These are phyloP conservation scores for Trichosporon sp. DNA, from an alignment of 1,284 basidiomycete genomes.

Conservation along the genomic window DNA sequence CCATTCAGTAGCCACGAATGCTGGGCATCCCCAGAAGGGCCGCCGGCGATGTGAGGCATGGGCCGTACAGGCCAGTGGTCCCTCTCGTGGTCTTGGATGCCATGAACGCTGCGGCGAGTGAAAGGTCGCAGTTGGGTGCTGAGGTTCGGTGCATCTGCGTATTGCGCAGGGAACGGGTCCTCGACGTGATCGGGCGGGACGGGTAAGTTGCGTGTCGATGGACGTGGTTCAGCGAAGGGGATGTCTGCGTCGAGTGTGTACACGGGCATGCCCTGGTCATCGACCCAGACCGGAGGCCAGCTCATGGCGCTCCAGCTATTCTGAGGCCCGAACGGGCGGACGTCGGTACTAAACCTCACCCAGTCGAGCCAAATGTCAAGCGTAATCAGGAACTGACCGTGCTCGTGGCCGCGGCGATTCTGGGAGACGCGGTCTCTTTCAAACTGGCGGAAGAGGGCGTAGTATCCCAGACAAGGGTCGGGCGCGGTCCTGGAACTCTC, in stretches of 20 bases:
- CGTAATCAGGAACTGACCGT: neutral
- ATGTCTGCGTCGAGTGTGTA: neutral
- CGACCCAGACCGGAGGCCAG: neutral
- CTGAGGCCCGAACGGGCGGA: neutral
- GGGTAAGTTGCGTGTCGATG: neutral
- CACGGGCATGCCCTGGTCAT: neutral
- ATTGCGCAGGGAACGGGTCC: neutral
- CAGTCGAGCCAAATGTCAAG: neutral
- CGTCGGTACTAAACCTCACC: neutral
- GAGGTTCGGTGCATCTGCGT: neutral
- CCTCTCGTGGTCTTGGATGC: neutral
- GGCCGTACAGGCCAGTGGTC: neutral
- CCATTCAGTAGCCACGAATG: neutral
- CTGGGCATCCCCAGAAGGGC: neutral
- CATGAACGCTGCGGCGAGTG: neutral
- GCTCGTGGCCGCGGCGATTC: neutral
- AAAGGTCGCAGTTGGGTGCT: neutral
- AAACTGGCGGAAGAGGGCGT: neutral
- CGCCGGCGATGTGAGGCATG: neutral
- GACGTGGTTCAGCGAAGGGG: neutral
- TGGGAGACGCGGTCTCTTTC: neutral
- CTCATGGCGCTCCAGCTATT: neutral
- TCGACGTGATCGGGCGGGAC: neutral
- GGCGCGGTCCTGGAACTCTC: neutral
- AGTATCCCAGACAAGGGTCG: neutral